Conservation (phyloP, 2,329 filamentous ascomycete genomes). For the Diaporthe velutina region DNA sequence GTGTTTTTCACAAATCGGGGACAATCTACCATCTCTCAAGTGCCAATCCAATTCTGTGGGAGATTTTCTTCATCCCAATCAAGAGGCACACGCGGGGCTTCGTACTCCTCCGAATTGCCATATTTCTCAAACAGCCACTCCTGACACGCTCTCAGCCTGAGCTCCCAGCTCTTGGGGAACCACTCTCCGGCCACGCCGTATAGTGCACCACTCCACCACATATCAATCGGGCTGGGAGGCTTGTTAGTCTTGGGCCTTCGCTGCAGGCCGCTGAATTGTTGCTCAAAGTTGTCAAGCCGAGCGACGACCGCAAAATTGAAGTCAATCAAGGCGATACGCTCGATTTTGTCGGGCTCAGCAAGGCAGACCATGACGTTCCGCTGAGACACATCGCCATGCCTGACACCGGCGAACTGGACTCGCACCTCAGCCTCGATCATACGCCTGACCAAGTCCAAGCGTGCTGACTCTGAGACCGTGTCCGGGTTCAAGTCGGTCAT, state of each 20-base stretch:
- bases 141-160: background rate
- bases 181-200: constrained; percentile 2
- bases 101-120: constrained; percentile 2
- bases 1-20: too few species aligned
- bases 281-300: background rate
- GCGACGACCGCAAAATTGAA: background rate
- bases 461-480: background rate
- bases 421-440: background rate
- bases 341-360: background rate
- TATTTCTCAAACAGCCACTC: constrained; percentile 20
- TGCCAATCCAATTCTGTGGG: background rate
- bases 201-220: background rate
- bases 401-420: background rate
- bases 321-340: background rate
- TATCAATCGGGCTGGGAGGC: background rate
- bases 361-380: constrained; percentile 17
- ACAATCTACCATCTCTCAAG: background rate
- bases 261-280: background rate
- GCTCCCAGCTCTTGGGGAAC: constrained; percentile 13
- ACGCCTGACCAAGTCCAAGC: background rate
- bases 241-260: background rate
- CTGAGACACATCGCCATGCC: background rate
- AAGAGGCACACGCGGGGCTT: background rate
- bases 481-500: constrained; percentile 1
- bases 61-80: constrained; percentile 2